Conservation (phyloP, 1,139 yeast species). For the Magnusiomyces tetraspermus region DNA sequence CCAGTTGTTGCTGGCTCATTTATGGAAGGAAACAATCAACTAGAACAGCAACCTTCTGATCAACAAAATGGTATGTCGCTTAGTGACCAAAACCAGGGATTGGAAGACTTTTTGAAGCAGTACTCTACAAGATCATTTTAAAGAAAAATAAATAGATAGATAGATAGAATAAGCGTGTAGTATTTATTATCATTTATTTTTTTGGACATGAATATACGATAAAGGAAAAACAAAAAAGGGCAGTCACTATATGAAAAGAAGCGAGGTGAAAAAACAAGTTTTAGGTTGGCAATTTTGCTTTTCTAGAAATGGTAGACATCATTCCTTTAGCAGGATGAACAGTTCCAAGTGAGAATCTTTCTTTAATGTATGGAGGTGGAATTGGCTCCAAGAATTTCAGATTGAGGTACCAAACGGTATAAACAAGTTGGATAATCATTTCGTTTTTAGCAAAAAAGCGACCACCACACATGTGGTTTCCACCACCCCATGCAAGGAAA, state of each 20-base stretch:
- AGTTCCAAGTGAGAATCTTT: conserved; percentile 10
- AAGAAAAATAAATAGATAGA: too few relatives aligned
- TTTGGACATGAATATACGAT: too few relatives aligned
- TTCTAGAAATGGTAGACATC: conserved; percentile 4
- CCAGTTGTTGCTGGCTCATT: too few relatives aligned
- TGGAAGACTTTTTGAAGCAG: not conserved
- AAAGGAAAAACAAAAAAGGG: too few relatives aligned
- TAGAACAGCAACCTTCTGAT: too few relatives aligned
- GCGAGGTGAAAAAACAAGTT: too few relatives aligned
- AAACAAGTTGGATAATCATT: conserved; percentile 9
- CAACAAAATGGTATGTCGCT: too few relatives aligned
- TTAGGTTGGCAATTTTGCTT: too few relatives aligned
- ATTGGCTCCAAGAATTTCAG: conserved; percentile 5
- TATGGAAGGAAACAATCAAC: too few relatives aligned
- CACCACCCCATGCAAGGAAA: conserved; percentile 12
- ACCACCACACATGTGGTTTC: conserved; percentile 12
- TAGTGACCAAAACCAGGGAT: not conserved
- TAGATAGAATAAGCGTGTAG: too few relatives aligned
- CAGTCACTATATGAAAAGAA: too few relatives aligned
- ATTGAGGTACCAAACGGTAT: conserved; percentile 10
- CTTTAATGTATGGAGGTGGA: conserved; percentile 10
- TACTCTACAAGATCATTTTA: not conserved
- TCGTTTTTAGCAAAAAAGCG: conserved; percentile 11
- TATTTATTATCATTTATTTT: too few relatives aligned
- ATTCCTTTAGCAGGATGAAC: conserved; percentile 7